phyloP scores from a whole-genome alignment of 2,329 filamentous ascomycete genomes.

The Calonectria fujianensis region DNA sequence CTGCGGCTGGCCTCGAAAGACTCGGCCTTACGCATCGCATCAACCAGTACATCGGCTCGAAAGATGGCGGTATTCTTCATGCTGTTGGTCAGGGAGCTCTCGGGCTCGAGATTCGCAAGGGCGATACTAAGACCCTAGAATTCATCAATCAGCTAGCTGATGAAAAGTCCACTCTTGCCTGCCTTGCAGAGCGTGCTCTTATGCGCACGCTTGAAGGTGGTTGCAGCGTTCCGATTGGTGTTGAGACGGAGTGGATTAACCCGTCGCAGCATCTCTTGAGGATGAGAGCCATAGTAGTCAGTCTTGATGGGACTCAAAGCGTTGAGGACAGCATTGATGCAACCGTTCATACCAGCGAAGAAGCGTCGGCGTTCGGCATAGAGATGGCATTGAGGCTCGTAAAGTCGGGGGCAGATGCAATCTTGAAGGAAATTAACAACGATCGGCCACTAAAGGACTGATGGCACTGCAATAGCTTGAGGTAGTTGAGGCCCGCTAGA shows the following conservation, averaged over 20 bases:
- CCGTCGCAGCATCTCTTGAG: slow-evolving; percentile 70
- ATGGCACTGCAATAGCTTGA: neutral
- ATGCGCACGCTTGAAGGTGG: slow-evolving; percentile 94
- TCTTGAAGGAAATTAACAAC: slow-evolving; percentile 5
- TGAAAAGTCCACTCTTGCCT: slow-evolving; percentile 80
- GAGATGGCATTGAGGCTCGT: neutral
- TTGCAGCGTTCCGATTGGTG: slow-evolving; percentile 97
- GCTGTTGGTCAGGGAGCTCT: slow-evolving; percentile 96
- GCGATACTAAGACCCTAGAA: slow-evolving; percentile 77
- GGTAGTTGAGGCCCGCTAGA: neutral
- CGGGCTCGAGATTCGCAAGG: slow-evolving; percentile 86
- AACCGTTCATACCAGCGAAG: neutral
- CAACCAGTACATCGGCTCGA: slow-evolving; percentile 83
- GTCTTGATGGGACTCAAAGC: neutral
- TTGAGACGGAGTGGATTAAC: slow-evolving; percentile 84
- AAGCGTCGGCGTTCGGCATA: neutral
- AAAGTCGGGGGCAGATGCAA: neutral
- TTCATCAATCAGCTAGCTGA: slow-evolving; percentile 80
- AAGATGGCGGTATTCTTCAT: slow-evolving; percentile 85
- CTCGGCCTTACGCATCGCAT: slow-evolving; percentile 84
- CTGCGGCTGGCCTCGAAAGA: slow-evolving; percentile 89
- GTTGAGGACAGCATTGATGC: slow-evolving; percentile 1
- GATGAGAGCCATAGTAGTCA: slow-evolving; percentile 85
- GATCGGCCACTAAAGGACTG: neutral
- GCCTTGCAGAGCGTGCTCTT: slow-evolving; percentile 86